Evolutionary conservation across 441 rosid genomes (phyloP), one percentile per base, ranked within the genome.

Genomic region (Bocquillonia castaneifolia): DNA sequence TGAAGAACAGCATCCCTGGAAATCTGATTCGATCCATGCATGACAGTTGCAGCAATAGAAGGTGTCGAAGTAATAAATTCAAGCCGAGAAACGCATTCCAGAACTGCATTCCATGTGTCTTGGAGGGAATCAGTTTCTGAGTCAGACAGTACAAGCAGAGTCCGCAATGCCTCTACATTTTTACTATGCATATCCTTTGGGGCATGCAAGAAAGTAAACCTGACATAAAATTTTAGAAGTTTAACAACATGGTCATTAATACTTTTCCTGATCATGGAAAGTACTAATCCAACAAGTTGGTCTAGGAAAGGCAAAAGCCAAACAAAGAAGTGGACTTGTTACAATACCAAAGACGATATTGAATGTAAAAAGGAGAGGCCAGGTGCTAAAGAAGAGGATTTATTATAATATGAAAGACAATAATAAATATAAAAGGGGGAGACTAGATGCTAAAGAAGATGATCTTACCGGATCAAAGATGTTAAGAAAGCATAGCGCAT

Each of bases 401-500:
- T 3, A 36, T 36, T 36, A 36, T 9, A 36, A 3, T 9, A 36
- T 36, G n/a, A 26, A 6, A 45, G 59, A 39, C 36, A 59, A 26
- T n/a, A 57, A 69, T 57, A 23, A 67, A 59, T 51, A 7, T 5
- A 20, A 20, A 50, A 50, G 22, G 0, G 22, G 1, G 51, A 17
- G 22, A 47, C 22, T 22, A 55, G 23, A 18, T 57, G 44, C 29
- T 72, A 28, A 17, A 34, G 50, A 45, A 25, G 39, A 29, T 42
- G 48, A 54, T 39, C 57, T 77, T 80, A 92, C 99, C 99, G 86
- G 79, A 92, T 91, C 79, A 95, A 84, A 50, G 99, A 95, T 59
- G 99, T 95, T 78, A 95, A 74, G 78, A 91, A 95, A 68, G 99
- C 99, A 84, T 92, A 95, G 39, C 99, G 98, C 96, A 91, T 92